These are phyloP conservation scores for Epichloe elymi DNA, from an alignment of 2,329 filamentous ascomycete genomes.

Conservation along the genomic window DNA sequence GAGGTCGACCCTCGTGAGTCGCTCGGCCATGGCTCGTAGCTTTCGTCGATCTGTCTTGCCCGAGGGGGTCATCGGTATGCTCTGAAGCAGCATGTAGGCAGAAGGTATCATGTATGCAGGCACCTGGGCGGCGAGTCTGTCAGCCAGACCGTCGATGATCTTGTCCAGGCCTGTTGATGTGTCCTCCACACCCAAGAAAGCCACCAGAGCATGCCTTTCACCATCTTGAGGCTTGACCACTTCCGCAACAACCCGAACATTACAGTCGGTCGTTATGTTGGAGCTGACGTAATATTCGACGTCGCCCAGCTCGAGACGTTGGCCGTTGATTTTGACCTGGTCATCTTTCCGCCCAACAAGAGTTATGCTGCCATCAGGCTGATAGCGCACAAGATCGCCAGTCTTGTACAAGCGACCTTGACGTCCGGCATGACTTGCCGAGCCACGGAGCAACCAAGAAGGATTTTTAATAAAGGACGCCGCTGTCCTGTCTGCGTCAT, in stretches of 20 bases:
- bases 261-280: background rate
- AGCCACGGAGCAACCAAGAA: conserved; percentile 7
- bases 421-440: conserved; percentile 13
- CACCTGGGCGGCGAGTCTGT: background rate
- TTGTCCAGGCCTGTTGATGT: background rate
- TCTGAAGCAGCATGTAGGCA: conserved; percentile 5
- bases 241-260: background rate
- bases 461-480: conserved; percentile 14
- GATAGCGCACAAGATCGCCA: conserved; percentile 14
- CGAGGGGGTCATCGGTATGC: conserved; percentile 8
- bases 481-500: conserved; percentile 11
- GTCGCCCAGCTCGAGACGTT: conserved; percentile 7
- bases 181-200: background rate
- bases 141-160: background rate
- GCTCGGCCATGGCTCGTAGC: conserved; percentile 4
- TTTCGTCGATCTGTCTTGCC: conserved; percentile 10
- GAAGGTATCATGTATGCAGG: conserved; percentile 9
- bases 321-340: conserved; percentile 43
- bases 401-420: conserved; percentile 11
- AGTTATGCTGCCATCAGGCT: conserved; percentile 21
- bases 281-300: conserved; percentile 2
- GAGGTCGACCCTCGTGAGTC: conserved; percentile 5
- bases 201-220: background rate
- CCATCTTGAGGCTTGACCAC: background rate
- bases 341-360: conserved; percentile 34